These are phyloP conservation scores for Talaromyces atroroseus DNA, from an alignment of 2,329 filamentous ascomycete genomes.

Conservation along the genomic window DNA sequence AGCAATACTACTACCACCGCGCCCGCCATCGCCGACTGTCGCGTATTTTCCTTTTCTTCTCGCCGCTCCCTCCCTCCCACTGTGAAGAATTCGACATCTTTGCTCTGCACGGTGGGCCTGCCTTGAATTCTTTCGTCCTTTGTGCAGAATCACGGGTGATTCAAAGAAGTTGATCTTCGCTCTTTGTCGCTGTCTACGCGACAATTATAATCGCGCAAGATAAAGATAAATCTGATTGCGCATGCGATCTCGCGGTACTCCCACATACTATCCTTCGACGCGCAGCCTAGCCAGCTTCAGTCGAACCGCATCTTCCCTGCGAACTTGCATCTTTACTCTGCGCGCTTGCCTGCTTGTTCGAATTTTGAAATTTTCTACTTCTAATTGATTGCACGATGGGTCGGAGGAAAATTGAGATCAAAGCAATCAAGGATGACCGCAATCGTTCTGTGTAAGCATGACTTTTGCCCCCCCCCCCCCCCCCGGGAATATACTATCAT, in stretches of 20 bases:
- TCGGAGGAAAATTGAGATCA: conserved; percentile 99
- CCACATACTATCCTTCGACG: not conserved
- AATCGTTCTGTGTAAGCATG: conserved; percentile 88
- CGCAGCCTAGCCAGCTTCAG: not conserved
- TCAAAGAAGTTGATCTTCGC: not conserved
- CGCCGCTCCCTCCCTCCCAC: not conserved
- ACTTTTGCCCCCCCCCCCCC: no score
- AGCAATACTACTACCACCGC: not conserved
- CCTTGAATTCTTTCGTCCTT: not conserved
- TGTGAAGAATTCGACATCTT: not conserved
- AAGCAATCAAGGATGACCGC: conserved; percentile 97
- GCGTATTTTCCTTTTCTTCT: not conserved
- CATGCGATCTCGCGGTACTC: not conserved
- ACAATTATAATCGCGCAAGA: not conserved
- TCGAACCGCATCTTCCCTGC: not conserved
- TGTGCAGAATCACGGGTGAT: not conserved
- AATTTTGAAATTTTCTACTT: not conserved
- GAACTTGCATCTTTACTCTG: not conserved
- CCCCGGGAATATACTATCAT: not conserved
- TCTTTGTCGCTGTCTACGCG: conserved; percentile 1
- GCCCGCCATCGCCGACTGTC: not conserved
- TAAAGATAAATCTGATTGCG: not conserved
- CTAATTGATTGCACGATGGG: conserved; percentile 62
- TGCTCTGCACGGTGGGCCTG: not conserved
- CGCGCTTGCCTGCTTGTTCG: not conserved